Evolutionary conservation across 1,284 basidiomycete genomes (phyloP), one percentile per base, ranked within the genome.

Genomic region (Trichosporon faecale): DNA sequence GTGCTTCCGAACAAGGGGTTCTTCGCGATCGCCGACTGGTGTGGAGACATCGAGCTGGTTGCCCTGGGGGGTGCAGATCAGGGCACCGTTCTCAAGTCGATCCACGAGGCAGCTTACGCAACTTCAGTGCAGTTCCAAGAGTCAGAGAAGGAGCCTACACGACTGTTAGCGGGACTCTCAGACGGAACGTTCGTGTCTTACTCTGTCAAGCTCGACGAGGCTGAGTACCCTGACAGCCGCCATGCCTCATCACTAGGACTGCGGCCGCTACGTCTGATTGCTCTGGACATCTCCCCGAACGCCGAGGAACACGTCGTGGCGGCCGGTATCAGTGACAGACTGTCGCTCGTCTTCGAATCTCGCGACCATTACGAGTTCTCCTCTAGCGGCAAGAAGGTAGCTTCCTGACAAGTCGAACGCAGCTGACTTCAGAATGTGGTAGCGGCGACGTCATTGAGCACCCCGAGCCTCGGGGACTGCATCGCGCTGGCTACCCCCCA

Each of bases 111-210:
- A 2, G 73, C 64, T 16, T 79, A 69, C 70, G 76, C 76, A 1
- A 21, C 68, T 2, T 80, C 77, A 0, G 73, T 78, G 6, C 27
- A 76, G 2, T 86, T 88, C 2, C 77, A 70, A 12, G 52, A 52
- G 1, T 67, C 65, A 0, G 11, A 8, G 75, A 74, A 16, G 84
- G 68, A 72, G 60, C 70, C 67, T 2, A 85, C 88, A 0, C 87
- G 90, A 73, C 85, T 98, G 5, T 84, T 98, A 23, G 88, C 89
- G 9, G 95, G 94, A 0, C 84, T 95, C 4, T 88, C 88, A 5
- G 89, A 97, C 79, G 95, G 95, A 1, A 88, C 88, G 3, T 85
- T 96, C n/a, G 86, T 89, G 2, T 86, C 88, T 5, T 90, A 89
- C 74, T 73, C 76, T 16, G 68, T 86, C 16, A 25, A 14, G 16